A percentile compares a stretch with the other conserved stretches of the same genome.
Conservation (phyloP, 2,329 filamentous ascomycete species). For the Periconia sp. region DNA sequence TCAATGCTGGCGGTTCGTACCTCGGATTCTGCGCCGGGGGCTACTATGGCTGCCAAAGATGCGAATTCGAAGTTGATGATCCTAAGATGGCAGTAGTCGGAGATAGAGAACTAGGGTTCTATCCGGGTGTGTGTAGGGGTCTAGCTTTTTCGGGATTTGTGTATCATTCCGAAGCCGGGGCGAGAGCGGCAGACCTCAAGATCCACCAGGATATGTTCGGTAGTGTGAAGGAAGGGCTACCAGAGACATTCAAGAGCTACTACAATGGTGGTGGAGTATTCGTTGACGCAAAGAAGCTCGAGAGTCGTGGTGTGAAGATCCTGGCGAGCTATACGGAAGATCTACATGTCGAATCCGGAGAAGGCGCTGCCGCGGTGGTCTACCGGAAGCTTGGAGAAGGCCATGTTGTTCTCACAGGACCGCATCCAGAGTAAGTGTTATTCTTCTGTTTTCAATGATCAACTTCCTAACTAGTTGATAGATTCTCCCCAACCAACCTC, state of each 20-base stretch:
- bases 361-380: slow-evolving; percentile 77
- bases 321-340: slow-evolving; percentile 80
- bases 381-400: slow-evolving; percentile 85
- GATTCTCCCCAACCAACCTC: slow-evolving; percentile 83
- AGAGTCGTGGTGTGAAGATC: slow-evolving; percentile 73
- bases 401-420: slow-evolving; percentile 78
- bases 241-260: slow-evolving; percentile 74
- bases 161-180: slow-evolving; percentile 86
- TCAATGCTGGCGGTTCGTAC: slow-evolving; percentile 83
- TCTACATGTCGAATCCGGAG: slow-evolving; percentile 76
- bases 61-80: slow-evolving; percentile 92
- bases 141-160: slow-evolving; percentile 88
- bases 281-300: slow-evolving; percentile 72
- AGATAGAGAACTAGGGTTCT: slow-evolving; percentile 84
- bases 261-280: slow-evolving; percentile 97
- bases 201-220: slow-evolving; percentile 67
- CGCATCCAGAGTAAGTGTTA: slow-evolving; percentile 82
- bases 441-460: neutral
- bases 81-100: slow-evolving; percentile 83
- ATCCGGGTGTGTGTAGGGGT: slow-evolving; percentile 83
- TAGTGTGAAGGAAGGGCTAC: slow-evolving; percentile 54
- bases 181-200: slow-evolving; percentile 71
- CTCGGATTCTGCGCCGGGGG: slow-evolving; percentile 93
- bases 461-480: slow-evolving; percentile 46
- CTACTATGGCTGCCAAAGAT: slow-evolving; percentile 82